Evolutionary conservation across 2,329 filamentous ascomycete species (phyloP), one percentile per base, ranked within the genome.

Genomic region (Leptographium flavum): DNA sequence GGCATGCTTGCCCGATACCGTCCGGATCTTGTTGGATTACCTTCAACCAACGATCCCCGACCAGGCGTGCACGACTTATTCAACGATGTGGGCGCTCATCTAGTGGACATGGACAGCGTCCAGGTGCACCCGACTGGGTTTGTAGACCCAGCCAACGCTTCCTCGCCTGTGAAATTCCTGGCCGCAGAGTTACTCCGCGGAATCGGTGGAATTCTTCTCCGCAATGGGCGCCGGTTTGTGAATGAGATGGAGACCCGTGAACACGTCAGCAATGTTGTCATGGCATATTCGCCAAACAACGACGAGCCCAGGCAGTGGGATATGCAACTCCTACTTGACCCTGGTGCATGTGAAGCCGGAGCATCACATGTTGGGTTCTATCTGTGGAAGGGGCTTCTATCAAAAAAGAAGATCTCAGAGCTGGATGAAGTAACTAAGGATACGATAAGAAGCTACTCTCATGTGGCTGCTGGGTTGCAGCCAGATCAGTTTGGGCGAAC

Each of bases 361-460:
- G 90, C 96, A 69, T 96, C 96, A 80, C 92, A 98, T 76, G 95
- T 92, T 53, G 84, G 88, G 59, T 92, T 98, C 72, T 98, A 98
- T 76, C 88, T 87, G 46, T 92, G 92, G 59, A 88, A 92, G 73
- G 92, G 92, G 52, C 71, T 96, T 57, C 96, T 98, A 87, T 93
- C 90, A 81, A 96, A 96, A 80, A 94, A 95, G 74, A 87, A 78
- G 32, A 88, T 92, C 55, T 73, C 84, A 66, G 79, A 96, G 69
- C 78, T 98, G 33, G 90, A 87, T 61, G 78, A 83, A 38, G 83
- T 87, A 55, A 82, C 96, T 49, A 80, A 90, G 66, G 78, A 83
- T 70, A 92, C 87, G 49, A 95, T 96, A 73, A 74, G 78, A 54
- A 82, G 83, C 49, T 96, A 98, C 76, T 96, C 96, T 64, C 74